phyloP scores from a whole-genome alignment of 768 basidiomycete genomes.

The Lentinula aciculospora region DNA sequence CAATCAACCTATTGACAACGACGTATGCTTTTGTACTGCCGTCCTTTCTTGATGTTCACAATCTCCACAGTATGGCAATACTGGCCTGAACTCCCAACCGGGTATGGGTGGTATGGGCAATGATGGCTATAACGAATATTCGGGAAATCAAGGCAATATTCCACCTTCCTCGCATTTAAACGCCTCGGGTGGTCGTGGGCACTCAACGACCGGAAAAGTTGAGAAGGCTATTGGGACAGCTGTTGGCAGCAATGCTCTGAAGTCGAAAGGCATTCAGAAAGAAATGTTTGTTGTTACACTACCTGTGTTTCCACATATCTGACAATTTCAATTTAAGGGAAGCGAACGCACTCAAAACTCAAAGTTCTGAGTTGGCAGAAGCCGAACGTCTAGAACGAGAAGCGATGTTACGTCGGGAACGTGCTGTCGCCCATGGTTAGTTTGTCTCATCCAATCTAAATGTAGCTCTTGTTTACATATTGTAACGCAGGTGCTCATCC shows the following conservation, averaged over 20 bases:
- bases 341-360: constrained; percentile 37
- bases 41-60: too few species aligned
- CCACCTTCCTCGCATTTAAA: not conserved
- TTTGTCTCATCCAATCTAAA: not conserved
- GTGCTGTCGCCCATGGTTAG: constrained; percentile 47
- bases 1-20: not conserved
- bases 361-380: constrained; percentile 43
- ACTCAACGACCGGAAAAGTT: constrained; percentile 38
- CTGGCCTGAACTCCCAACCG: not conserved
- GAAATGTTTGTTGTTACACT: constrained; percentile 28
- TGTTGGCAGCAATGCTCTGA: constrained; percentile 40
- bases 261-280: constrained; percentile 45
- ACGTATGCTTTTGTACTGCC: not conserved
- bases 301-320: not conserved
- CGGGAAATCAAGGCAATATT: not conserved
- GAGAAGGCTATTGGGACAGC: constrained; percentile 40
- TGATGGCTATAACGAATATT: not conserved
- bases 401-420: constrained; percentile 40
- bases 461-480: not conserved
- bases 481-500: constrained; percentile 24
- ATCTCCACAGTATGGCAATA: not conserved
- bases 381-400: constrained; percentile 51
- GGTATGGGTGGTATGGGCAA: not conserved
- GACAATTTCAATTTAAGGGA: constrained; percentile 23
- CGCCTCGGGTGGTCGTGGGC: constrained; percentile 20